These are phyloP conservation scores for Suzukiozyma palmioleophila DNA, from an alignment of 1,139 yeast species.

Conservation along the genomic window DNA sequence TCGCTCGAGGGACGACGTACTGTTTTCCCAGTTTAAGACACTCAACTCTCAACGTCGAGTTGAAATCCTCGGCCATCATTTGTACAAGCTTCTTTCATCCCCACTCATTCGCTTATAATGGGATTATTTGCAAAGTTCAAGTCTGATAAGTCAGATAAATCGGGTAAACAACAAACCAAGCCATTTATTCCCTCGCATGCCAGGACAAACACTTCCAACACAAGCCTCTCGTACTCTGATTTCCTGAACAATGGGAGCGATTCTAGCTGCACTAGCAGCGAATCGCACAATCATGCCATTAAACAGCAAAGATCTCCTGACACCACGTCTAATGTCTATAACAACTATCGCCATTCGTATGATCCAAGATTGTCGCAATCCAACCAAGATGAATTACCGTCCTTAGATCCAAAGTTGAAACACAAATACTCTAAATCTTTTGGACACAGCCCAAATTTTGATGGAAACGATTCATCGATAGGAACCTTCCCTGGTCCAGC, in stretches of 20 bases:
- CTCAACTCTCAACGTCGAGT: too few relatives aligned
- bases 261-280: conserved; percentile 1
- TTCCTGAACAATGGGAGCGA: conserved; percentile 3
- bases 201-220: conserved; percentile 1
- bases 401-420: neutral
- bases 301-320: neutral
- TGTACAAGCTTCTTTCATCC: neutral
- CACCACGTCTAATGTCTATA: too few relatives aligned
- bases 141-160: conserved; percentile 1
- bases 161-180: neutral
- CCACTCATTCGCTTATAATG: conserved; percentile 1
- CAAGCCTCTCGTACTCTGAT: conserved; percentile 1
- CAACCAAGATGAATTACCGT: neutral
- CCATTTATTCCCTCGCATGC: conserved; percentile 1
- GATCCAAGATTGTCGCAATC: neutral
- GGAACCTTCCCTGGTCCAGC: too few relatives aligned
- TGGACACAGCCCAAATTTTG: too few relatives aligned
- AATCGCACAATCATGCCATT: neutral
- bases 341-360: neutral
- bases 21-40: too few relatives aligned
- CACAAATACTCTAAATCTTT: neutral
- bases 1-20: too few relatives aligned
- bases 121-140: conserved; percentile 4
- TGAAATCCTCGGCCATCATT: too few relatives aligned
- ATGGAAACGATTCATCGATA: too few relatives aligned